phyloP scores from a whole-genome alignment of 2,329 filamentous ascomycete genomes.

The Sporothrix variecibatus region DNA sequence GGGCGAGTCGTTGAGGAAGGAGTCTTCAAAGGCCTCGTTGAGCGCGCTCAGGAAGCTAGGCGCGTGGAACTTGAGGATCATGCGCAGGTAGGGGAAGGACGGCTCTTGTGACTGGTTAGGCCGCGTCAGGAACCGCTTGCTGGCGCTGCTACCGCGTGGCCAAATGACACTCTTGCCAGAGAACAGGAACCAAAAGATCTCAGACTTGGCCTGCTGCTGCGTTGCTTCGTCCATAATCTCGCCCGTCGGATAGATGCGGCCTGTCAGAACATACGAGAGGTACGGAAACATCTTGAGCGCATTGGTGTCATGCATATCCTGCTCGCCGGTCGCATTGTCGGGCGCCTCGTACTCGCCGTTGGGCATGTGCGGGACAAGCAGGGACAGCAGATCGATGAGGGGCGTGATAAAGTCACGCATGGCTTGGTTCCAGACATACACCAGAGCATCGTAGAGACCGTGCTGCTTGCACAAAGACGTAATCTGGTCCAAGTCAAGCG shows the following conservation, averaged over 20 bases:
- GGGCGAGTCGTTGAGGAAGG: slow-evolving; percentile 81
- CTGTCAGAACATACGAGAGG: slow-evolving; percentile 86
- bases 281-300: slow-evolving; percentile 94
- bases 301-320: slow-evolving; percentile 65
- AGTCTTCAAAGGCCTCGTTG: slow-evolving; percentile 96
- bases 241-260: slow-evolving; percentile 87
- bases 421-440: slow-evolving; percentile 95
- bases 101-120: slow-evolving; percentile 60
- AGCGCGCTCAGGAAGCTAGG: slow-evolving; percentile 91
- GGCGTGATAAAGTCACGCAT: slow-evolving; percentile 88
- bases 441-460: slow-evolving; percentile 88
- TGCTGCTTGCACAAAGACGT: slow-evolving; percentile 89
- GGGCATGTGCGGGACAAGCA: slow-evolving; percentile 64
- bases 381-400: slow-evolving; percentile 74
- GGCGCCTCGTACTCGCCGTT: slow-evolving; percentile 45
- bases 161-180: slow-evolving; percentile 76
- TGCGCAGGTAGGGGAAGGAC: slow-evolving; percentile 80
- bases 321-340: slow-evolving; percentile 57
- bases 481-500: slow-evolving; percentile 91
- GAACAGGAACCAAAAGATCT: slow-evolving; percentile 92
- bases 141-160: slow-evolving; percentile 66
- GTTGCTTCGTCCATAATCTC: slow-evolving; percentile 71
- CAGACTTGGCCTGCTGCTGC: slow-evolving; percentile 75
- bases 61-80: slow-evolving; percentile 85
- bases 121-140: slow-evolving; percentile 62